Evolutionary conservation across 768 basidiomycete genomes (phyloP).

Genomic region (Leucocoprinus leucothites): DNA sequence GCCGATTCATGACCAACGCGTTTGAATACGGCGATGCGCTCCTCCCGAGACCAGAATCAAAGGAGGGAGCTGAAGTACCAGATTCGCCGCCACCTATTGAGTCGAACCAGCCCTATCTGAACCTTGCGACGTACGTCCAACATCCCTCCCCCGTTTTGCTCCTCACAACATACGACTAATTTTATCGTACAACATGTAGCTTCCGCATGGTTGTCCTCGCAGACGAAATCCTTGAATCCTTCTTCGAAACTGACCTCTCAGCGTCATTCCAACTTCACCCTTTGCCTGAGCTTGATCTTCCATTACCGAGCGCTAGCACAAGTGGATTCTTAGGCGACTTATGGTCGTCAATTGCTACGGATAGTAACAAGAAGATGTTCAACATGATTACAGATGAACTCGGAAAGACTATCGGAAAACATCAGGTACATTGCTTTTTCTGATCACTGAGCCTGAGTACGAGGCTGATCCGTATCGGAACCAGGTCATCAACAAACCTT

Average conservation of each 20-base stretch:
- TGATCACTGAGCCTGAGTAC: no score
- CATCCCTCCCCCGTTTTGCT: background rate
- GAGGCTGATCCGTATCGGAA: background rate
- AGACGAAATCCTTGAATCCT: conserved; percentile 93
- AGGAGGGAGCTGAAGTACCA: conserved; percentile 27
- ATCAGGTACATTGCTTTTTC: conserved; percentile 60
- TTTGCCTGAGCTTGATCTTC: conserved; percentile 64
- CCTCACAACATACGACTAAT: conserved; percentile 3
- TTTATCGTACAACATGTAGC: no score
- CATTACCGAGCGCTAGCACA: conserved; percentile 33
- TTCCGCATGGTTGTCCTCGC: conserved; percentile 99
- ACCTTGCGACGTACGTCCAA: conserved; percentile 71
- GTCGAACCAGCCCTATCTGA: conserved; percentile 88
- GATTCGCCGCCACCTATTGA: conserved; percentile 47
- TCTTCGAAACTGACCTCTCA: conserved; percentile 92
- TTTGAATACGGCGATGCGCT: conserved; percentile 98
- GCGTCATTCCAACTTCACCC: conserved; percentile 81
- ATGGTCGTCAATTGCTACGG: conserved; percentile 86
- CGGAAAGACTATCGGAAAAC: conserved; percentile 91
- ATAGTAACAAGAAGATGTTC: conserved; percentile 91
- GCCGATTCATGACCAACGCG: conserved; percentile 96
- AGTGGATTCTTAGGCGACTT: conserved; percentile 76
- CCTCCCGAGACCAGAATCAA: conserved; percentile 48
- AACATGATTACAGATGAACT: conserved; percentile 92
- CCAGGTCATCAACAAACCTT: conserved; percentile 71